Evolutionary conservation across 2,329 filamentous ascomycete species (phyloP).

Genomic region (Chaetothyriales sp.): DNA sequence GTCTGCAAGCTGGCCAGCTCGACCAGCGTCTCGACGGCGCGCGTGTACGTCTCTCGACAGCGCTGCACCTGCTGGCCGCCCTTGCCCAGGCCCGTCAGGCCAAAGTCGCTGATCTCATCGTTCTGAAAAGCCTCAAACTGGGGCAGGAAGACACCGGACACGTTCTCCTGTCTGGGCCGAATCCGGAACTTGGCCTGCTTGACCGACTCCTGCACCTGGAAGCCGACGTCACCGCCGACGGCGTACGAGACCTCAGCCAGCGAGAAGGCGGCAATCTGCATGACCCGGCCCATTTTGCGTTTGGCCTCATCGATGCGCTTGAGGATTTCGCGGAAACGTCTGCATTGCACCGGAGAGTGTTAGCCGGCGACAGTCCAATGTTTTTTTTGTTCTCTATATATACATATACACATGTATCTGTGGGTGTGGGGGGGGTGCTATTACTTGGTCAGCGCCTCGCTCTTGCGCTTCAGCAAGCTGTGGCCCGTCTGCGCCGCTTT

Average conservation of each 20-base stretch:
- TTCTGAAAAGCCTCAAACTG: constrained; percentile 76
- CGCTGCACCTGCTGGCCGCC: constrained; percentile 93
- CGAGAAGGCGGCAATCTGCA: constrained; percentile 98
- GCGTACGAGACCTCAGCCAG: constrained; percentile 95
- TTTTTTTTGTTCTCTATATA: constrained; percentile 7
- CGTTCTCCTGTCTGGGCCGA: constrained; percentile 93
- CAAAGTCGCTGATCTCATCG: constrained; percentile 84
- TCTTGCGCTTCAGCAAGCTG: constrained; percentile 92
- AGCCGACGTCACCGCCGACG: constrained; percentile 86
- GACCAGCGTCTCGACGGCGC: constrained; percentile 82
- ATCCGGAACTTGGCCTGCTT: constrained; percentile 86
- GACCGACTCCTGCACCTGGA: constrained; percentile 93
- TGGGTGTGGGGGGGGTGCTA: constrained; percentile 21
- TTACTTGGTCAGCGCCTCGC: constrained; percentile 93
- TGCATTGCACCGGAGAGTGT: constrained; percentile 24
- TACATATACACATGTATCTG: background rate
- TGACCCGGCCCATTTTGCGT: constrained; percentile 96
- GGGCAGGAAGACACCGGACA: constrained; percentile 87
- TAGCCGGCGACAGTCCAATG: background rate
- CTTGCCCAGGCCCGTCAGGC: constrained; percentile 86
- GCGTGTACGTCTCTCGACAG: constrained; percentile 87
- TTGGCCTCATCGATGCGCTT: constrained; percentile 96
- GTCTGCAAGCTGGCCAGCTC: constrained; percentile 40
- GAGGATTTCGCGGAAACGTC: constrained; percentile 92
- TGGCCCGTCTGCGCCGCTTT: constrained; percentile 88